phyloP scores from a whole-genome alignment of 1,139 yeast species.

The Zygosaccharomyces sapae region DNA sequence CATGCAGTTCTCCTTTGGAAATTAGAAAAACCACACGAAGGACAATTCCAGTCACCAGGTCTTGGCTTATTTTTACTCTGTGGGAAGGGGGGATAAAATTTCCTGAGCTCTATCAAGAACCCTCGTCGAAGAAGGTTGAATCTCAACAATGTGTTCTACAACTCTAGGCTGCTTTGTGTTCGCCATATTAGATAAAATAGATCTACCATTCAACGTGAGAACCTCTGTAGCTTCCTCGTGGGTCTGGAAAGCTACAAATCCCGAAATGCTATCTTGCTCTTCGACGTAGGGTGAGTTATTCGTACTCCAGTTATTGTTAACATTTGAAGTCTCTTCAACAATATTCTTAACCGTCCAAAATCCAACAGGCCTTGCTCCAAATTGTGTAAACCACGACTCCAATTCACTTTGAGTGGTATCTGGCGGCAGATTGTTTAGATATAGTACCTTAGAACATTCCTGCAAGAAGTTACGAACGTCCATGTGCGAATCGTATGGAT shows the following conservation, averaged over 20 bases:
- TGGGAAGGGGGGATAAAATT: slow-evolving; percentile 68
- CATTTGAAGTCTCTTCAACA: slow-evolving; percentile 27
- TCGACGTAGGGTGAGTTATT: slow-evolving; percentile 35
- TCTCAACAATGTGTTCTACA: slow-evolving; percentile 67
- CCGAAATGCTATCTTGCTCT: slow-evolving; percentile 47
- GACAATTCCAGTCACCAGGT: slow-evolving; percentile 98
- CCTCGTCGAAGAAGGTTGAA: slow-evolving; percentile 76
- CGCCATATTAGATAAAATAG: slow-evolving; percentile 34
- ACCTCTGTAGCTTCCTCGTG: slow-evolving; percentile 86
- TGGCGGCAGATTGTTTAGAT: slow-evolving; percentile 68
- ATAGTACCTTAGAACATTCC: slow-evolving; percentile 76
- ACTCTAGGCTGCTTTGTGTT: slow-evolving; percentile 44
- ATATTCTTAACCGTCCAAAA: slow-evolving; percentile 72
- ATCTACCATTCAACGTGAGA: slow-evolving; percentile 65
- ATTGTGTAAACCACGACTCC: slow-evolving; percentile 87
- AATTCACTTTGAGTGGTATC: slow-evolving; percentile 90
- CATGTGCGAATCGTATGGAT: slow-evolving; percentile 69
- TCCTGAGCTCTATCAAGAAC: slow-evolving; percentile 81
- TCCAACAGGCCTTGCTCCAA: slow-evolving; percentile 81
- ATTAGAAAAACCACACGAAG: slow-evolving; percentile 91
- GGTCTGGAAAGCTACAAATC: slow-evolving; percentile 78
- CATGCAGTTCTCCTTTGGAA: slow-evolving; percentile 94
- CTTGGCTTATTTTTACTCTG: slow-evolving; percentile 86
- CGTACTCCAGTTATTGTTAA: slow-evolving; percentile 24
- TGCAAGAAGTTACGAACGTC: slow-evolving; percentile 64